These are phyloP conservation scores for Clitoria ternatea DNA, from an alignment of 306 rosid genomes.

Conservation along the genomic window DNA sequence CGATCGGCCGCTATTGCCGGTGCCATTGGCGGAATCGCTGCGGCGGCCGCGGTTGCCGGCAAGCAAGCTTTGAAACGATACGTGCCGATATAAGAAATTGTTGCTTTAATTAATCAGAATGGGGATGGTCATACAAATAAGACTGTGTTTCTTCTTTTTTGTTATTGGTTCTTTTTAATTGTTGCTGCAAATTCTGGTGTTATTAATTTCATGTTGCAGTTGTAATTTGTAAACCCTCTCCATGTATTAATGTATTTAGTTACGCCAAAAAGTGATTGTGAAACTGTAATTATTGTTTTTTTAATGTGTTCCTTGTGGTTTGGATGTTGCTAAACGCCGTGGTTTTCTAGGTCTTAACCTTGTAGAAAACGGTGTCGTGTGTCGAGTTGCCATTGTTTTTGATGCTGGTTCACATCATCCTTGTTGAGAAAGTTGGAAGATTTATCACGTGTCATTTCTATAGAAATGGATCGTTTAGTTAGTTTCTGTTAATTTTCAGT, in stretches of 20 bases:
- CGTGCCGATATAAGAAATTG: constrained; percentile 40
- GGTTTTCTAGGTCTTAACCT: too few species aligned
- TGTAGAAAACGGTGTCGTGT: too few species aligned
- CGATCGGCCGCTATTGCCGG: constrained; percentile 71
- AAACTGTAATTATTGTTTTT: not conserved
- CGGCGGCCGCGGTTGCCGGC: constrained; percentile 55
- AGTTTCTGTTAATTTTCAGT: too few species aligned
- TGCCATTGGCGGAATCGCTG: constrained; percentile 61
- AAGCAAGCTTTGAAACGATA: constrained; percentile 58
- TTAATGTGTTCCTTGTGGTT: too few species aligned
- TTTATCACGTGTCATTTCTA: too few species aligned
- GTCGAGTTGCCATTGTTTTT: too few species aligned
- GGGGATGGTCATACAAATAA: not conserved
- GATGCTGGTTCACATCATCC: too few species aligned
- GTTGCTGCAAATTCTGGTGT: not conserved
- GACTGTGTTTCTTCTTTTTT: not conserved
- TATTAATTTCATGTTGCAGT: not conserved
- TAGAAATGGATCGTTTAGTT: too few species aligned
- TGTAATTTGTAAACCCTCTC: not conserved
- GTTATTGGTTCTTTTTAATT: not conserved
- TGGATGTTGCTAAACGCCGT: too few species aligned
- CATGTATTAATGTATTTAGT: constrained; percentile 6
- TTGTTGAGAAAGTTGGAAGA: too few species aligned
- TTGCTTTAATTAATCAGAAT: not conserved
- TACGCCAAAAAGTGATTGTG: not conserved